A percentile compares a stretch with the other conserved stretches of the same genome.
Evolutionary conservation across 2,329 filamentous ascomycete genomes (phyloP).

Genomic region (Rhynchosporium agropyri): DNA sequence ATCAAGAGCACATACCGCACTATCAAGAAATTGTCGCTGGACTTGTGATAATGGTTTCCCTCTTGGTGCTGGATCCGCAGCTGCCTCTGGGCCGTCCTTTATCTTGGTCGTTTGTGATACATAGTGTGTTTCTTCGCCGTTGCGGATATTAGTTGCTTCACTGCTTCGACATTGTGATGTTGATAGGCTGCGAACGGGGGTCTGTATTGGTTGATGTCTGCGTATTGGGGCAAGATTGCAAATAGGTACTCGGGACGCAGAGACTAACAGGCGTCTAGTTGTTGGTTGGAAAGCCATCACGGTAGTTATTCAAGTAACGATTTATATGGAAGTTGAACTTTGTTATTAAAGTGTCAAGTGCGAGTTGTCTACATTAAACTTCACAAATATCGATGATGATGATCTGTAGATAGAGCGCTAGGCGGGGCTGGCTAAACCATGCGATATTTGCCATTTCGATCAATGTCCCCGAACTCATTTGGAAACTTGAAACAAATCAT

Average conservation of each 20-base stretch:
- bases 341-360: neutral
- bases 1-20: slow-evolving; percentile 57
- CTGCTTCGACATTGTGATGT: slow-evolving; percentile 22
- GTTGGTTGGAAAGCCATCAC: slow-evolving; percentile 27
- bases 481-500: neutral
- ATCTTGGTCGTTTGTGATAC: slow-evolving; percentile 36
- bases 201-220: slow-evolving; percentile 24
- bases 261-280: slow-evolving; percentile 24
- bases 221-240: slow-evolving; percentile 46
- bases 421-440: too few relatives aligned
- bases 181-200: slow-evolving; percentile 32
- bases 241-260: slow-evolving; percentile 33
- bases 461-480: too few relatives aligned
- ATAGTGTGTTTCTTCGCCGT: slow-evolving; percentile 28
- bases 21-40: slow-evolving; percentile 75
- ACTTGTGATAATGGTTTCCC: slow-evolving; percentile 61
- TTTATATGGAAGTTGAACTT: neutral
- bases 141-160: slow-evolving; percentile 12
- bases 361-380: neutral
- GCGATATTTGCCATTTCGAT: too few relatives aligned
- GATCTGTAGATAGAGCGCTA: too few relatives aligned
- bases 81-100: slow-evolving; percentile 37
- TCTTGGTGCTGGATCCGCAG: slow-evolving; percentile 26
- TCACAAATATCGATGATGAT: too few relatives aligned
- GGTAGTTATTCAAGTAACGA: neutral